Evolutionary conservation across 257 asterid genomes (phyloP).

Genomic region (Petrea volubilis): DNA sequence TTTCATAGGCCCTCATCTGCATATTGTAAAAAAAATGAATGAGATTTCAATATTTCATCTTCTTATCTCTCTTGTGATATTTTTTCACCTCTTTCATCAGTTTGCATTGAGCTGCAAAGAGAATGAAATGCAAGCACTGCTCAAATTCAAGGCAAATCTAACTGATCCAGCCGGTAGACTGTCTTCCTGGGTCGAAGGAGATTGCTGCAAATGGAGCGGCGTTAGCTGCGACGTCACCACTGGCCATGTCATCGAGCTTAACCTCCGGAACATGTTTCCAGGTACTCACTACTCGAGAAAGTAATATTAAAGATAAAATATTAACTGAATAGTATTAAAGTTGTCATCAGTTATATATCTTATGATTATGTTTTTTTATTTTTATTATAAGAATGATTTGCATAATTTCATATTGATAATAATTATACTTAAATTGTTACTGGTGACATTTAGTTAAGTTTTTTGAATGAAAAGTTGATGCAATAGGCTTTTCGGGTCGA

Average conservation of each 20-base stretch:
- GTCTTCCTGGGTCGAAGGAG: slow-evolving; percentile 35
- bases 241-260: slow-evolving; percentile 26
- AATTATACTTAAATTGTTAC: no score
- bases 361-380: no score
- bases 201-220: slow-evolving; percentile 43
- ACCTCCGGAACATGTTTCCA: slow-evolving; percentile 28
- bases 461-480: no score
- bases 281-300: no score
- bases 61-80: neutral
- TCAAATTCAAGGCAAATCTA: slow-evolving; percentile 31
- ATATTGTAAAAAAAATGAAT: no score
- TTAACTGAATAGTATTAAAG: no score
- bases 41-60: neutral
- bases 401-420: no score
- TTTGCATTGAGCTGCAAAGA: slow-evolving; percentile 18
- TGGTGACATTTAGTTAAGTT: no score
- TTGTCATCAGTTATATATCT: no score
- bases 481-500: no score
- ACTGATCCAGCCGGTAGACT: slow-evolving; percentile 37
- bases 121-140: slow-evolving; percentile 27
- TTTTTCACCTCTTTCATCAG: neutral
- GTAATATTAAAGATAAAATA: no score
- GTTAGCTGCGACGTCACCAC: slow-evolving; percentile 33
- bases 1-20: neutral
- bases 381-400: no score